Evolutionary conservation across 2,329 filamentous ascomycete species (phyloP), one percentile per base, ranked within the genome.

Genomic region (Neonectria coccinea): DNA sequence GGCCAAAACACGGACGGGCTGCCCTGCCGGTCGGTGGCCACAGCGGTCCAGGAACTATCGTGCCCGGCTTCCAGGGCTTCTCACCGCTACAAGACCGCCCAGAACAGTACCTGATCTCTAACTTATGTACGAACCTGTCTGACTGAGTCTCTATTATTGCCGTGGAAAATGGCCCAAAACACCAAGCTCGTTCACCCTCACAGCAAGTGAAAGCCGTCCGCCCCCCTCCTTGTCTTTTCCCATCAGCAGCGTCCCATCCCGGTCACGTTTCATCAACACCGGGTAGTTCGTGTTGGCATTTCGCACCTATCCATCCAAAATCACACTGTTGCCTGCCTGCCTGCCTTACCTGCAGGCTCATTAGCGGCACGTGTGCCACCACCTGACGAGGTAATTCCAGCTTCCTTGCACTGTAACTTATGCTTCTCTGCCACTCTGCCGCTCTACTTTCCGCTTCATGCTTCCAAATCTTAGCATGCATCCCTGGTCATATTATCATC

Each of bases 361-460:
- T 51, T 68, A 64, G 66, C 57, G 72, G 70, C 70, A 65, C 58
- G 58, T 62, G 62, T 57, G 48, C 52, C 62, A 52, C 53, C 62
- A 57, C 44, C 54, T 61, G 39, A 58, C 53, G 56, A 56, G 20
- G 44, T 16, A 47, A 41, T 54, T 44, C 42, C 47, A 56, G n/a
- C 48, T 64, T 39, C 51, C 42, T 41, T 36, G 50, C 9, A 6
- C 9, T 8, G 10, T 33, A 33, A 25, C 25, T 10, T 29, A 29
- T 33, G 29, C 29, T 33, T 12, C 11, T 25, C 16, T 22, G 33
- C 29, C 47, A 5, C 33, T 36, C 14, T 36, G 36, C 36, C 14
- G n/a, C 36, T 39, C 36, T 39, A 12, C 36, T n/a, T n/a, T 39
- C 14, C 36, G 36, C 36, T n/a, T 39, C 36, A 12, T 39, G 14